phyloP scores from a whole-genome alignment of 306 rosid genomes.

The Quercus robur region DNA sequence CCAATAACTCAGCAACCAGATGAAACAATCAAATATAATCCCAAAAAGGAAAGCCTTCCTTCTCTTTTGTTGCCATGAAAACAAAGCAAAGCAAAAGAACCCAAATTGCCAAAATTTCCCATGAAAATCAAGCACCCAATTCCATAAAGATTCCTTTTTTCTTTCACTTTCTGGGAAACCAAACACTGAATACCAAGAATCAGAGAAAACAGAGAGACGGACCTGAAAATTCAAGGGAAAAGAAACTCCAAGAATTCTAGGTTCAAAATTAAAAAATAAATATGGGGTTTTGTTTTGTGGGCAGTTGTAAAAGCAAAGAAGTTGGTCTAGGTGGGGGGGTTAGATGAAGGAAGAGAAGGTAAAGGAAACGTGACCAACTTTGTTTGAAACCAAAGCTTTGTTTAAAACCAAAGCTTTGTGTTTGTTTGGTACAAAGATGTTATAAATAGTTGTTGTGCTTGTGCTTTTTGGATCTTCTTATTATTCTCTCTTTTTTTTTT shows the following conservation, averaged over 20 bases:
- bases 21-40: neutral
- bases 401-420: neutral
- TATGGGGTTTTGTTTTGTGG: constrained; percentile 6
- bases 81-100: neutral
- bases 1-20: neutral
- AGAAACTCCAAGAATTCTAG: constrained; percentile 34
- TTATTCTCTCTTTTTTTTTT: neutral
- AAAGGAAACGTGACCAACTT: constrained; percentile 28
- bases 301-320: neutral
- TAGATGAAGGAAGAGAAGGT: constrained; percentile 21
- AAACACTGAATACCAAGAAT: constrained; percentile 11
- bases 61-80: neutral
- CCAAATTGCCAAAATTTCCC: neutral
- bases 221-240: constrained; percentile 36
- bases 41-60: neutral
- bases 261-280: neutral
- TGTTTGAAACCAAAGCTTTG: neutral
- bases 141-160: neutral
- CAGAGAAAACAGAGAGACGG: neutral
- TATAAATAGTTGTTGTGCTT: neutral
- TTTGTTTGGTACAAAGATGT: constrained; percentile 27
- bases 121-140: neutral
- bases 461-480: no score
- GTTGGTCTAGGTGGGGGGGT: neutral
- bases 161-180: neutral